phyloP scores from a whole-genome alignment of 2,329 filamentous ascomycete genomes.

The Calycina marina region DNA sequence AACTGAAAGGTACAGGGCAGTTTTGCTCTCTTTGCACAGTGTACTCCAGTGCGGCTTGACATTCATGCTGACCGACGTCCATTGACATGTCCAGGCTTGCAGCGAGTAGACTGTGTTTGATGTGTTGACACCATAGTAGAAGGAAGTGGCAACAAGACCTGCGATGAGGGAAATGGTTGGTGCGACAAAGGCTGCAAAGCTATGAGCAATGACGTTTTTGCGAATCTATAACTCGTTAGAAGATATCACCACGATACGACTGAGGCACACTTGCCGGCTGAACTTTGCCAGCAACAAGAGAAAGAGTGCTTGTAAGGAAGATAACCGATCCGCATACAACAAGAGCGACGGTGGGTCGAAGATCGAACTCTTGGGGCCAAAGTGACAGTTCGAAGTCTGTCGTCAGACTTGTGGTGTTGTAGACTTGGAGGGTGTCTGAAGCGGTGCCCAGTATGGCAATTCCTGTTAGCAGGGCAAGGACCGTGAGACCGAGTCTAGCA shows the following conservation, averaged over 20 bases:
- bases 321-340: conserved; percentile 37
- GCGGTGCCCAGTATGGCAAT: conserved; percentile 39
- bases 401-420: conserved; percentile 35
- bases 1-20: conserved; percentile 37
- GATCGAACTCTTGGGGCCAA: conserved; percentile 43
- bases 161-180: conserved; percentile 30
- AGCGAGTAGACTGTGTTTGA: conserved; percentile 38
- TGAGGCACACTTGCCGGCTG: conserved; percentile 37
- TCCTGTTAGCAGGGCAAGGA: conserved; percentile 34
- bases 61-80: conserved; percentile 37
- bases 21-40: conserved; percentile 41
- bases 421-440: conserved; percentile 38
- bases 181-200: conserved; percentile 9
- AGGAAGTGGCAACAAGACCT: conserved; percentile 36
- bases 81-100: conserved; percentile 49
- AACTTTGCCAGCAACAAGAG: conserved; percentile 34
- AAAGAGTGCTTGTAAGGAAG: conserved; percentile 31
- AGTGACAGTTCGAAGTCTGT: conserved; percentile 36
- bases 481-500: conserved; percentile 32
- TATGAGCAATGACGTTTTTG: conserved; percentile 17
- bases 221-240: conserved; percentile 28
- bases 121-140: conserved; percentile 42
- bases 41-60: conserved; percentile 38
- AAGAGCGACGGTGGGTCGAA: conserved; percentile 40
- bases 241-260: no score